A percentile compares a stretch with the other conserved stretches of the same genome.
Conservation (phyloP, 2,329 filamentous ascomycete genomes). For the Stemphylium lycopersici region DNA sequence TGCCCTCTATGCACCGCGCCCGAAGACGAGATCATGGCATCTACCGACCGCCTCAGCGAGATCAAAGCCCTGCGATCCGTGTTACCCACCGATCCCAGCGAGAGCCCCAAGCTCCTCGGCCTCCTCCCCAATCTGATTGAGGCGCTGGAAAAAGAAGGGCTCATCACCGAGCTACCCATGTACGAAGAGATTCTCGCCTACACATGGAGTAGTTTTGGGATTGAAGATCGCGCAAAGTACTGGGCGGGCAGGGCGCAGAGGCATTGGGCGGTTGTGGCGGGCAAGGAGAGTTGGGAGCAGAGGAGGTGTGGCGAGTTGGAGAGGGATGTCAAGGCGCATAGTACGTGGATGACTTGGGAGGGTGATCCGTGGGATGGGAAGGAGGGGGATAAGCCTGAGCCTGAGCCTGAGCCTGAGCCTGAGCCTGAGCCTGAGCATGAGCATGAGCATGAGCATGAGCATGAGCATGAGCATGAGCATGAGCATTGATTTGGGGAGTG, state of each 20-base stretch:
- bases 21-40: slow-evolving; percentile 18
- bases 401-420: too few species aligned
- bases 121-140: slow-evolving; percentile 33
- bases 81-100: slow-evolving; percentile 27
- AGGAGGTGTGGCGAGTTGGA: slow-evolving; percentile 29
- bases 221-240: slow-evolving; percentile 32
- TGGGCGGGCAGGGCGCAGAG: slow-evolving; percentile 36
- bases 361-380: slow-evolving; percentile 23
- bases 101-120: slow-evolving; percentile 29
- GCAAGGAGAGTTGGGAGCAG: slow-evolving; percentile 34
- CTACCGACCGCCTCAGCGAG: slow-evolving; percentile 33
- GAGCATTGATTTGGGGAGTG: not conserved
- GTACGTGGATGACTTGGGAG: slow-evolving; percentile 36
- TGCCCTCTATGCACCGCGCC: slow-evolving; percentile 39
- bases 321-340: slow-evolving; percentile 30
- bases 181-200: slow-evolving; percentile 45
- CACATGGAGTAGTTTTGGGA: slow-evolving; percentile 35
- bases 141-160: slow-evolving; percentile 34
- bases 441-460: slow-evolving; percentile 5
- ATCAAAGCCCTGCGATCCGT: slow-evolving; percentile 34
- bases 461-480: slow-evolving; percentile 10
- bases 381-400: not conserved
- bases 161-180: slow-evolving; percentile 30
- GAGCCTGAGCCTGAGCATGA: too few species aligned
- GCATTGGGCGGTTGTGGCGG: slow-evolving; percentile 35